Evolutionary conservation across 2,329 filamentous ascomycete species (phyloP).

Genomic region (Diaporthe citrichinensis): DNA sequence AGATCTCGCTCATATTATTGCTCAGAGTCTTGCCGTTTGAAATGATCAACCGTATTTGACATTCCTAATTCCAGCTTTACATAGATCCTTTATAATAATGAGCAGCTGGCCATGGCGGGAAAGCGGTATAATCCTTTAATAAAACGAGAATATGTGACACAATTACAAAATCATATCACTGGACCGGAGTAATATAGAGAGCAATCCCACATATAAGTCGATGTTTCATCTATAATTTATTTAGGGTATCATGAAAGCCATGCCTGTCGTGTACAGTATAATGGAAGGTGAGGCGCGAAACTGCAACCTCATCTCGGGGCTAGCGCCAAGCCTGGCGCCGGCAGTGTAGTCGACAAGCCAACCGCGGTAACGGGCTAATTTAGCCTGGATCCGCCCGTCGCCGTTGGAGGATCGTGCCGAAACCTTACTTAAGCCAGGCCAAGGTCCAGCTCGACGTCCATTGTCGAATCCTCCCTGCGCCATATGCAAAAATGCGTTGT

Average conservation of each 20-base stretch:
- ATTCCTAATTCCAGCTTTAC: neutral
- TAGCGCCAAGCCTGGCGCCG: conserved; percentile 17
- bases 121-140: too few relatives aligned
- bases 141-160: too few relatives aligned
- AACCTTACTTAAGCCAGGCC: neutral
- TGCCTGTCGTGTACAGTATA: conserved; percentile 9
- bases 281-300: conserved; percentile 1
- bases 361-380: conserved; percentile 1
- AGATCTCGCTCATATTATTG: too few relatives aligned
- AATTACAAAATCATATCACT: neutral
- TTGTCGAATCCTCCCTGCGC: neutral
- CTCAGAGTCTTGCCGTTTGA: neutral
- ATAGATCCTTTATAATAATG: neutral
- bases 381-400: neutral
- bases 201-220: neutral
- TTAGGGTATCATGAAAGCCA: conserved; percentile 35
- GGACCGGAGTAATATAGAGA: too few relatives aligned
- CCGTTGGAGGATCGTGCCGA: conserved; percentile 8
- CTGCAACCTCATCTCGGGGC: conserved; percentile 16
- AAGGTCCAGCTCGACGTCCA: neutral
- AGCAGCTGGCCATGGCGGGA: neutral
- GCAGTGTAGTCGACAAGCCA: neutral
- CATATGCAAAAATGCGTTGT: neutral
- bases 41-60: too few relatives aligned
- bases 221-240: conserved; percentile 1